These are phyloP conservation scores for Phalaenopsis hybrid DNA, from an alignment of 116 monocot species.

Conservation along the genomic window DNA sequence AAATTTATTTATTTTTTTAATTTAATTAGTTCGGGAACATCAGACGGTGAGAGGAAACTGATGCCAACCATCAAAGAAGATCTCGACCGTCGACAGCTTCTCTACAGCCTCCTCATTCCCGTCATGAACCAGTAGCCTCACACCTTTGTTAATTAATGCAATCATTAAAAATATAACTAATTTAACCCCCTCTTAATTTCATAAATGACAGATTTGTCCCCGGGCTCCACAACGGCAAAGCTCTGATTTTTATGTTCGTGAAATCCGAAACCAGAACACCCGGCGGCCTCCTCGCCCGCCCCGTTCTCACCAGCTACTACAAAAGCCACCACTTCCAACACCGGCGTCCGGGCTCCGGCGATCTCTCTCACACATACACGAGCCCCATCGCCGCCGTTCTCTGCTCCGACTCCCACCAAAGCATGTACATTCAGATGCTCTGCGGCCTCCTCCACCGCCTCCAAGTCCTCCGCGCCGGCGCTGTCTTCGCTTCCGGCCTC, in stretches of 20 bases:
- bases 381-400: conserved; percentile 33
- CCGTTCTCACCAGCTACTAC: conserved; percentile 49
- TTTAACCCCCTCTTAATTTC: too few species aligned
- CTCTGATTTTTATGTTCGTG: conserved; percentile 35
- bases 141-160: background rate
- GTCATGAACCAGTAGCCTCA: conserved; percentile 54
- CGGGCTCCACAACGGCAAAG: conserved; percentile 41
- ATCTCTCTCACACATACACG: conserved; percentile 30
- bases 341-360: conserved; percentile 9
- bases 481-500: conserved; percentile 45
- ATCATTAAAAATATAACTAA: too few species aligned
- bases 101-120: conserved; percentile 64
- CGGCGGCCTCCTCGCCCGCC: conserved; percentile 33
- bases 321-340: conserved; percentile 28
- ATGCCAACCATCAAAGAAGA: conserved; percentile 65
- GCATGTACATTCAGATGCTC: conserved; percentile 52
- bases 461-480: conserved; percentile 36
- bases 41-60: conserved; percentile 62
- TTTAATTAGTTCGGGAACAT: conserved; percentile 54
- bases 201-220: conserved; percentile 15
- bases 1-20: too few species aligned
- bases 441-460: conserved; percentile 33
- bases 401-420: conserved; percentile 34
- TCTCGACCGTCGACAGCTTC: conserved; percentile 43
- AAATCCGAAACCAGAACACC: conserved; percentile 40